Conservation (phyloP, 106 monocot genomes). For the Allium cepa region DNA sequence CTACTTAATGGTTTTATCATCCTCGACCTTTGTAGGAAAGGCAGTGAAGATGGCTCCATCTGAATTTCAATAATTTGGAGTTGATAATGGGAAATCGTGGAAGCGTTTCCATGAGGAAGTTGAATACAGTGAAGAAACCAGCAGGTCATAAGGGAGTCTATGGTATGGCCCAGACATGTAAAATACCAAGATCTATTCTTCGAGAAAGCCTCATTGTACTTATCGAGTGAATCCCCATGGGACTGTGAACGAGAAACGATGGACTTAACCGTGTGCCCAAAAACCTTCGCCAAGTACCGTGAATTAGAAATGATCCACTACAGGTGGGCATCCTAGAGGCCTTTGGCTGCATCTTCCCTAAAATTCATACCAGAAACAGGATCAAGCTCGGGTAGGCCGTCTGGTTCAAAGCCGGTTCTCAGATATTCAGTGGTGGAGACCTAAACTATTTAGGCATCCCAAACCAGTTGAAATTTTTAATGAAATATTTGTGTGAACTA, state of each 20-base stretch:
- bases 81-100: too few relatives aligned
- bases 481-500: too few relatives aligned
- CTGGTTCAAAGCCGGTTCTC: not conserved
- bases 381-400: not conserved
- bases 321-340: not conserved
- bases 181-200: too few relatives aligned
- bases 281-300: not conserved
- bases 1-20: too few relatives aligned
- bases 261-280: not conserved
- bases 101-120: too few relatives aligned
- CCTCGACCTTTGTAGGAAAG: too few relatives aligned
- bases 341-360: not conserved
- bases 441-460: not conserved
- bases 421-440: not conserved
- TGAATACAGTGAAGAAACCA: too few relatives aligned
- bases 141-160: too few relatives aligned
- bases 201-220: not conserved
- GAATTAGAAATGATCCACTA: not conserved
- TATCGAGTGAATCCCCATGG: not conserved
- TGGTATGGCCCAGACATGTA: too few relatives aligned
- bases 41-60: too few relatives aligned
- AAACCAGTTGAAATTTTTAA: not conserved
- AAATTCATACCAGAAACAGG: not conserved
- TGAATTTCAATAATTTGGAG: too few relatives aligned
- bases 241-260: not conserved